Evolutionary conservation across 2,329 filamentous ascomycete species (phyloP).

Genomic region (Zymoseptoria pseudotritici): DNA sequence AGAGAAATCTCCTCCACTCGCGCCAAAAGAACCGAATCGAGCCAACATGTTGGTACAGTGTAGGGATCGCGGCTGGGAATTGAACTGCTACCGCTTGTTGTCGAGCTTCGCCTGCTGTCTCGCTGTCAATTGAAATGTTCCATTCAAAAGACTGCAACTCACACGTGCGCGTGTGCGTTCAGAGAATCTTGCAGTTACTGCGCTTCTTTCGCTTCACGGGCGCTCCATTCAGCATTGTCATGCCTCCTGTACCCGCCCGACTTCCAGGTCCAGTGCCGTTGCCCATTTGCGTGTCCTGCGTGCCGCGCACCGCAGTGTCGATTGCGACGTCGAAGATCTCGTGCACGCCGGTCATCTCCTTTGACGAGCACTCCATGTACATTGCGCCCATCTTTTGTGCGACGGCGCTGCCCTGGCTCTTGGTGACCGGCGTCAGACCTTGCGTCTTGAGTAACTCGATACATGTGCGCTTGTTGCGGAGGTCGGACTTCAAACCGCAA

Average conservation of each 20-base stretch:
- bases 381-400: slow-evolving; percentile 88
- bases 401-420: slow-evolving; percentile 79
- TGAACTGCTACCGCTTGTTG: neutral
- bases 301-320: slow-evolving; percentile 70
- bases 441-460: slow-evolving; percentile 99
- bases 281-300: slow-evolving; percentile 43
- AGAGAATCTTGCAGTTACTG: slow-evolving; percentile 74
- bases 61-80: slow-evolving; percentile 1
- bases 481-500: slow-evolving; percentile 92
- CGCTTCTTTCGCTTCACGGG: slow-evolving; percentile 67
- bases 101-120: neutral
- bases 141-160: neutral
- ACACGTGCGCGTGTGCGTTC: slow-evolving; percentile 26
- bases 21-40: slow-evolving; percentile 10
- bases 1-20: slow-evolving; percentile 6
- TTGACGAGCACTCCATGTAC: slow-evolving; percentile 98
- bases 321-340: slow-evolving; percentile 94
- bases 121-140: neutral
- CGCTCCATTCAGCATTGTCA: slow-evolving; percentile 19
- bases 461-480: slow-evolving; percentile 90
- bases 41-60: slow-evolving; percentile 8
- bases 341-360: slow-evolving; percentile 92
- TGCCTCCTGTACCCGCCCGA: slow-evolving; percentile 31
- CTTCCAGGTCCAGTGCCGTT: slow-evolving; percentile 37
- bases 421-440: slow-evolving; percentile 87